phyloP scores from a whole-genome alignment of 2,329 filamentous ascomycete genomes.

The Pleurostoma richardsiae region DNA sequence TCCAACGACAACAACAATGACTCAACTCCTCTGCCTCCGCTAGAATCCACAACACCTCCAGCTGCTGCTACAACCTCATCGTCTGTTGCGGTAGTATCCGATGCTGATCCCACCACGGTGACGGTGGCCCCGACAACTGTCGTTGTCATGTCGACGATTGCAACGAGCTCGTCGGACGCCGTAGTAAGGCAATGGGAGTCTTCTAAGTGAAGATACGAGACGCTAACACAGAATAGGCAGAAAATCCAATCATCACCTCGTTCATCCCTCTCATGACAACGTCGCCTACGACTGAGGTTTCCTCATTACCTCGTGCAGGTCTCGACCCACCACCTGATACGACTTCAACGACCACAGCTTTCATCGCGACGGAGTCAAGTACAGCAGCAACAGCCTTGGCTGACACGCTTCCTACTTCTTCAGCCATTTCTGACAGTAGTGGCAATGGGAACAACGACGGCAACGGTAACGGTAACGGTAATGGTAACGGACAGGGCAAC shows the following conservation, averaged over 20 bases:
- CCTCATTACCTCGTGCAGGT: constrained; percentile 5
- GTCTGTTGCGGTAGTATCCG: neutral
- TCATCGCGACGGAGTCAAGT: neutral
- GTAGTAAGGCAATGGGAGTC: constrained; percentile 1
- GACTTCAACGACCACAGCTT: neutral
- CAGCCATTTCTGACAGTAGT: constrained; percentile 5
- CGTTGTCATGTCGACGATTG: constrained; percentile 8
- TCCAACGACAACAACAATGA: neutral
- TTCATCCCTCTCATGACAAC: constrained; percentile 10
- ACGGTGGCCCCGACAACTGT: constrained; percentile 7
- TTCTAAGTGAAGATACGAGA: no score
- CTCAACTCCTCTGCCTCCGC: neutral
- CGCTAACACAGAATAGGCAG: neutral
- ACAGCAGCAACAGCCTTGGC: constrained; percentile 4
- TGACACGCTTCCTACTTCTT: constrained; percentile 3
- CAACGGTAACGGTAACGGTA: neutral
- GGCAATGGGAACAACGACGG: constrained; percentile 2
- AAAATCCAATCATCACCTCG: constrained; percentile 5
- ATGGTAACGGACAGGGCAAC: neutral
- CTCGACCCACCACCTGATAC: constrained; percentile 2
- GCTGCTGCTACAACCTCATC: constrained; percentile 1
- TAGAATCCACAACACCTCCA: neutral
- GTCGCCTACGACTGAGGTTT: constrained; percentile 1
- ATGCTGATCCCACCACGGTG: neutral
- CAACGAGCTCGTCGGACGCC: neutral